Percentiles rank a stretch among this genome's conserved stretches.
phyloP scores from a whole-genome alignment of 768 basidiomycete species.

The Leccinum obscurum region DNA sequence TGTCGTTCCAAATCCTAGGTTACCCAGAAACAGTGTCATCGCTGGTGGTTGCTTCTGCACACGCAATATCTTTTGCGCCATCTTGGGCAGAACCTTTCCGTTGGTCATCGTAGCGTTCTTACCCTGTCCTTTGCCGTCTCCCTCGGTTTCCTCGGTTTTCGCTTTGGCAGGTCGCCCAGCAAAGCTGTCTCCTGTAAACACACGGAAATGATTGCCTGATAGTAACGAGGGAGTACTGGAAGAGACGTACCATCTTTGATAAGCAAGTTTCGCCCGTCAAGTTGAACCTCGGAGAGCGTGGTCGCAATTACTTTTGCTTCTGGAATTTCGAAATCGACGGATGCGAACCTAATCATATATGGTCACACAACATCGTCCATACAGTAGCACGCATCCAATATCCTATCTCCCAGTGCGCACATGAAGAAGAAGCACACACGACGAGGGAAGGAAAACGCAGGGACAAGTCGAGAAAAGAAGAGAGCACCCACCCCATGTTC shows the following conservation, averaged over 20 bases:
- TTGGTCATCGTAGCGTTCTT: conserved; percentile 32
- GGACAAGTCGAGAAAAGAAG: background rate
- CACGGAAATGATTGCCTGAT: background rate
- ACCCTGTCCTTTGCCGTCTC: conserved; percentile 17
- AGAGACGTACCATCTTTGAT: conserved; percentile 82
- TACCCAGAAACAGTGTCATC: conserved; percentile 89
- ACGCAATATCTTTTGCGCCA: conserved; percentile 74
- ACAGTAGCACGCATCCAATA: background rate
- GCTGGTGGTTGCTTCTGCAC: conserved; percentile 81
- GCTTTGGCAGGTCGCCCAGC: conserved; percentile 59
- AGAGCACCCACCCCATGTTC: conserved; percentile 71
- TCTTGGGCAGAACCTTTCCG: conserved; percentile 50
- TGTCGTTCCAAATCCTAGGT: conserved; percentile 89
- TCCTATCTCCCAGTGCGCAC: background rate
- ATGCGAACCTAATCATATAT: conserved; percentile 72
- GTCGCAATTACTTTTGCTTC: conserved; percentile 79
- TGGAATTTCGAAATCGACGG: conserved; percentile 85
- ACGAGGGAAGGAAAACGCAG: background rate
- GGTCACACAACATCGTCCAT: conserved; percentile 10
- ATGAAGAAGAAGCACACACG: background rate
- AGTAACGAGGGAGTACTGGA: background rate
- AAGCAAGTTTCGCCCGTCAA: conserved; percentile 84
- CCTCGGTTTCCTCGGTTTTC: conserved; percentile 34
- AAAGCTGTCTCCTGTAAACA: conserved; percentile 65
- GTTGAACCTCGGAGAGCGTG: conserved; percentile 72